Evolutionary conservation across 768 basidiomycete species (phyloP), one percentile per base, ranked within the genome.

Genomic region (Mycena haematopus): DNA sequence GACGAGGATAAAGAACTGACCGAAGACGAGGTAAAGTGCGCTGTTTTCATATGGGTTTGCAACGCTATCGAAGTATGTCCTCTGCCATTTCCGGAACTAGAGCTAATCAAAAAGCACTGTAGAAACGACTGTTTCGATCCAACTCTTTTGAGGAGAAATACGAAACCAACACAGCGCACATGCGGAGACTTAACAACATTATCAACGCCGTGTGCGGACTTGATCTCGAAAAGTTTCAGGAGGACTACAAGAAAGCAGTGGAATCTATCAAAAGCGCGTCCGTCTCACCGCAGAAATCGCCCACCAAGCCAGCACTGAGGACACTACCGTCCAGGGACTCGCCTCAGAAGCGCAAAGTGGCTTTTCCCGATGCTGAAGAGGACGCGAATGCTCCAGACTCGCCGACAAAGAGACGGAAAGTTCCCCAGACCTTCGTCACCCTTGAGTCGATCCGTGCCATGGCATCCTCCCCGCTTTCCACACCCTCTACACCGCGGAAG

Each of bases 1-100:
- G 68, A 67, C 27, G 65, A 71, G 17, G 60, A 67, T 21, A 55
- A 69, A 8, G 57, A 67, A 64, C 58, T 71, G 17, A 65, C 68
- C 45, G 67, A 68, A 9, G 71, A 67, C 45, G 64, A 74, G n/a
- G 62, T 79, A 36, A 74, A 68, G 42, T 79, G 76, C 47, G 77
- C 76, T 4, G 68, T 84, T 4, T 85, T 82, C 67, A 79, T 75
- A 55, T 85, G 83, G 84, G 74, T 79, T 3, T 81, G 74, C 52
- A 75, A 76, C 42, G 49, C 76, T 38, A 70, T 77, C 33, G 77
- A 78, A 69, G 83, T 83, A 44, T 45, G 73, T 54, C 14, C 33
- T 47, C 1, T n/a, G 42, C 44, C 1, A 47, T 36, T 35, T 14
- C 19, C 45, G 29, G 17, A 38, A 29, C 52, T 19, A 29, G 17